Conservation (phyloP, 352 stramenopile species). For the Globisporangium alternatum region DNA sequence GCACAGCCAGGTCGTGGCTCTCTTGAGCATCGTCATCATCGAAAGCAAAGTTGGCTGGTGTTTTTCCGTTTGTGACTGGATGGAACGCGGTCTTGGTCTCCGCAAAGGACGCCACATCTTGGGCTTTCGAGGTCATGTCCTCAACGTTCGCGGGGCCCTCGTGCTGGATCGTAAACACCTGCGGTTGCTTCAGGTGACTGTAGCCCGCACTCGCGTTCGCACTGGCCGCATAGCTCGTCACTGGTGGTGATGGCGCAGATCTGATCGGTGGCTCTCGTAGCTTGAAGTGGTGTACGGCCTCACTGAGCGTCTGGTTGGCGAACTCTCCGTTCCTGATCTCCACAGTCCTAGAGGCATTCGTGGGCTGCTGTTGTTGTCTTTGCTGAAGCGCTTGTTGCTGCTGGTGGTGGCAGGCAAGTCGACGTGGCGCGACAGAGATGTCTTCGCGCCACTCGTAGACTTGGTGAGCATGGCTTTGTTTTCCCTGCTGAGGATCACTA, state of each 20-base stretch:
- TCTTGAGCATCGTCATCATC: neutral
- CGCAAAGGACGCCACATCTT: neutral
- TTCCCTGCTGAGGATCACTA: neutral
- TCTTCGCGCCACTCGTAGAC: neutral
- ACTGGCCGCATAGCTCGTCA: slow-evolving; percentile 1
- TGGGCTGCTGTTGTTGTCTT: neutral
- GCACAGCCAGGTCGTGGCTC: neutral
- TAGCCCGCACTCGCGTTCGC: neutral
- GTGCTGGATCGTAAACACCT: slow-evolving; percentile 10
- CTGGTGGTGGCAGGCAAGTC: neutral
- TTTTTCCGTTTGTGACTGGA: neutral
- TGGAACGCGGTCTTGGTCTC: slow-evolving; percentile 4
- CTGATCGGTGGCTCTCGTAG: slow-evolving; percentile 29
- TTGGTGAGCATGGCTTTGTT: neutral
- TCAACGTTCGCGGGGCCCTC: neutral
- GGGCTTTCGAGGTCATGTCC: neutral
- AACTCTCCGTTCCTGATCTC: slow-evolving; percentile 56
- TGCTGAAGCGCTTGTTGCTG: neutral
- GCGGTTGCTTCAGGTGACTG: slow-evolving; percentile 5
- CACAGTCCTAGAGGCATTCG: slow-evolving; percentile 1
- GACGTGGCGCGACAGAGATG: neutral
- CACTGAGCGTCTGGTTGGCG: slow-evolving; percentile 53
- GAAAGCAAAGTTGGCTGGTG: neutral
- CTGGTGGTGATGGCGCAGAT: neutral
- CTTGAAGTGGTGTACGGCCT: slow-evolving; percentile 53